Evolutionary conservation across 2,329 filamentous ascomycete species (phyloP), one percentile per base, ranked within the genome.

Genomic region (Hymenoscyphus fraxineus): DNA sequence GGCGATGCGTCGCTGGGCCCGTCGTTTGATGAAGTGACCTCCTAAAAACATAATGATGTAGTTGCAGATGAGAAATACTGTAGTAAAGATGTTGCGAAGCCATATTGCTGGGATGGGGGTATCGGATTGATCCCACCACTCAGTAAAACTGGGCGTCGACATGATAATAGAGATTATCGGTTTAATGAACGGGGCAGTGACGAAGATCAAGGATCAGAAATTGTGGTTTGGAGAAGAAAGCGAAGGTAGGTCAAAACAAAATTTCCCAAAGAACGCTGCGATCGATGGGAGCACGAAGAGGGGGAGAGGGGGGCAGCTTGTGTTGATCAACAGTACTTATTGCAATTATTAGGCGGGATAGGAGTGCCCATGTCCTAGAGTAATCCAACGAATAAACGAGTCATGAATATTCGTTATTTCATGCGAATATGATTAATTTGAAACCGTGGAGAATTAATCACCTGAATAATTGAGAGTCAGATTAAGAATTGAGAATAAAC

Each of bases 11-110:
- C 59, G 56, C 44, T 63, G 65, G 40, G 59, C 60, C 44, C 60
- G 60, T 51, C 65, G 38, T 47, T 61, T 64, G 58, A 66, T 62
- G 2, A 64, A 39, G 31, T 62, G 65, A 32, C 59, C 62, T 35
- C 62, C 62, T 1, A 64, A 22, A 22, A 64, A 63, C 6, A 55
- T 38, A 55, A 66, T 56, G 32, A 56, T 6, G 58, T 41, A 41
- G 54, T 66, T 66, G 6, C 62, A 22, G 31, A 55, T 22, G 12
- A 64, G n/a, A 32, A 64, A 66, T 9, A 63, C 22, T 3, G 60
- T 44, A 10, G 65, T 66, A 19, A 62, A 64, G 27, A 66, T 56
- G 16, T 64, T 64, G 12, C 60, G 57, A 2, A 44, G 16, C 12
- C 22, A 31, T 5, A 13, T 6, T n/a, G 40, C 15, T 27, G 58